Evolutionary conservation across 2,329 filamentous ascomycete species (phyloP).

Genomic region (Blastomyces gilchristii): DNA sequence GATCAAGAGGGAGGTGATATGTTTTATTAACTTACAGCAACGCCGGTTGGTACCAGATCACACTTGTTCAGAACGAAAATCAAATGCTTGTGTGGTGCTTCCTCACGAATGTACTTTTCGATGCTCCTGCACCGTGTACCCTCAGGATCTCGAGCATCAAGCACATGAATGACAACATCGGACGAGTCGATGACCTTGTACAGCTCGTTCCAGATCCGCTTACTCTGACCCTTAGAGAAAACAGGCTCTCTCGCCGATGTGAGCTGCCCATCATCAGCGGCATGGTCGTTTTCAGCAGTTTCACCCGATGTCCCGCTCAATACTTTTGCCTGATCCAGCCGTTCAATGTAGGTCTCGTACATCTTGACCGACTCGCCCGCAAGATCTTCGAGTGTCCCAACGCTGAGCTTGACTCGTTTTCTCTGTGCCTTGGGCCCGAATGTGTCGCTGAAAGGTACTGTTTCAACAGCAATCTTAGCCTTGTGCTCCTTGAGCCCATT

Average conservation of each 20-base stretch:
- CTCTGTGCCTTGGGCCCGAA: slow-evolving; percentile 91
- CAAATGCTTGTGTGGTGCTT: slow-evolving; percentile 92
- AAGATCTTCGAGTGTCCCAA: slow-evolving; percentile 70
- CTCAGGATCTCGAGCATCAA: slow-evolving; percentile 80
- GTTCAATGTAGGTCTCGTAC: slow-evolving; percentile 71
- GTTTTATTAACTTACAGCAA: slow-evolving; percentile 67
- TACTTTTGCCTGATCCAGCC: slow-evolving; percentile 66
- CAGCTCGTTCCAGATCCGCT: slow-evolving; percentile 94
- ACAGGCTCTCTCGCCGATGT: slow-evolving; percentile 69
- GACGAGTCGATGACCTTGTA: slow-evolving; percentile 93
- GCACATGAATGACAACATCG: slow-evolving; percentile 89
- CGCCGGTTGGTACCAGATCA: slow-evolving; percentile 81
- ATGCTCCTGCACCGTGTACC: slow-evolving; percentile 84
- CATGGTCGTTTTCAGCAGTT: slow-evolving; percentile 42
- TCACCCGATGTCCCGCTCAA: slow-evolving; percentile 59
- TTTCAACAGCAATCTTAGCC: slow-evolving; percentile 88
- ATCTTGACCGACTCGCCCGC: slow-evolving; percentile 69
- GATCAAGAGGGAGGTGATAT: slow-evolving; percentile 17
- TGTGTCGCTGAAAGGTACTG: slow-evolving; percentile 71
- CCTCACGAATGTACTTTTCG: slow-evolving; percentile 85
- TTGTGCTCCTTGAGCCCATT: slow-evolving; percentile 86
- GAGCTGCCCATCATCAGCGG: slow-evolving; percentile 39
- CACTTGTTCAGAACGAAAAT: slow-evolving; percentile 85
- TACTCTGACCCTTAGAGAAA: slow-evolving; percentile 89
- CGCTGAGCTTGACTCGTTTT: slow-evolving; percentile 82